Conservation (phyloP, 306 rosid genomes). For the Prunus campanulata region DNA sequence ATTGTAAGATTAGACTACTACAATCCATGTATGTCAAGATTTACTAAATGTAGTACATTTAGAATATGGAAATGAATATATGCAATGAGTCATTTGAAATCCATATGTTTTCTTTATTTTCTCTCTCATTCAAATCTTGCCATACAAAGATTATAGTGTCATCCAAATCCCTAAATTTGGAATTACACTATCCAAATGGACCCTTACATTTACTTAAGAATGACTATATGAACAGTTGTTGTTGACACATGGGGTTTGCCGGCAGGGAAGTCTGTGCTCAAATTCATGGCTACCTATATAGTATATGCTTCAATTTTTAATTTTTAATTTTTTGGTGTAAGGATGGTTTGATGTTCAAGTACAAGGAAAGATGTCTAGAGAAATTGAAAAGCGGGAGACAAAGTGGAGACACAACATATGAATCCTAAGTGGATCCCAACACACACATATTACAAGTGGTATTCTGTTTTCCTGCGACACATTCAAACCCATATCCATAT, state of each 20-base stretch:
- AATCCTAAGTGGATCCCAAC: conserved; percentile 61
- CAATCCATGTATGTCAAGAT: too few relatives aligned
- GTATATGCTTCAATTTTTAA: neutral
- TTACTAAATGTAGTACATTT: too few relatives aligned
- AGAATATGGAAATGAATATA: too few relatives aligned
- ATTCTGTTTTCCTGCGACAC: conserved; percentile 2
- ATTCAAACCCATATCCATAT: neutral
- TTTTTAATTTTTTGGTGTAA: neutral
- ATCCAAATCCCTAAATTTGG: too few relatives aligned
- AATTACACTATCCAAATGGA: too few relatives aligned
- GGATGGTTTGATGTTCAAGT: conserved; percentile 31
- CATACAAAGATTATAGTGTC: too few relatives aligned
- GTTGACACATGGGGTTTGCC: conserved; percentile 36
- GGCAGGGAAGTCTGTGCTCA: conserved; percentile 31
- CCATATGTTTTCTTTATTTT: too few relatives aligned
- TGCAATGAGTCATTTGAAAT: too few relatives aligned
- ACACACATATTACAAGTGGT: neutral
- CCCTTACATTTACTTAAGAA: too few relatives aligned
- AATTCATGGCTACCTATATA: conserved; percentile 1
- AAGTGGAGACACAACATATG: conserved; percentile 55
- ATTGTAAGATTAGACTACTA: too few relatives aligned
- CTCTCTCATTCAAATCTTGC: too few relatives aligned
- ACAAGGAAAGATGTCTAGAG: conserved; percentile 26
- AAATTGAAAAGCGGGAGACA: conserved; percentile 46
- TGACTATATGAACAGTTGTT: neutral